Conservation (phyloP, 306 rosid genomes). For the Styphnolobium japonicum region DNA sequence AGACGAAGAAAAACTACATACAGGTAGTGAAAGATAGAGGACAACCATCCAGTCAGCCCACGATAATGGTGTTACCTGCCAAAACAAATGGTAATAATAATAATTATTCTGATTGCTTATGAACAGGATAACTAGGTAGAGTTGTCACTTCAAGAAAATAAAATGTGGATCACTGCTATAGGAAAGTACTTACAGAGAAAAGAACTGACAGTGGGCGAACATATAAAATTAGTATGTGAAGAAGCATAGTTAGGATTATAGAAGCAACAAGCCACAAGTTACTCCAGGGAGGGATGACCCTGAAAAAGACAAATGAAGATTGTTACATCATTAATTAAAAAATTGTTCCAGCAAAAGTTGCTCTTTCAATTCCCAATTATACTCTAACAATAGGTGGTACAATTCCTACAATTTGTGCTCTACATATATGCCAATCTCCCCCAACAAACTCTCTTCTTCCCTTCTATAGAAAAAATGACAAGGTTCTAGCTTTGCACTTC, state of each 20-base stretch:
- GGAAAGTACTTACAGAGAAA: constrained; percentile 83
- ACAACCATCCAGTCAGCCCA: constrained; percentile 92
- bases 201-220: constrained; percentile 90
- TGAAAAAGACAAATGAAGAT: constrained; percentile 32
- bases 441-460: not conserved
- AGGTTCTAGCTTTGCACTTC: not conserved
- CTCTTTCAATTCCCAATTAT: not conserved
- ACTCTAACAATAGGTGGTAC: constrained; percentile 8
- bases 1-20: constrained; percentile 38
- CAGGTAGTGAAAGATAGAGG: constrained; percentile 89
- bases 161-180: not conserved
- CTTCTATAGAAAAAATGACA: not conserved
- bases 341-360: constrained; percentile 9
- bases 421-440: not conserved
- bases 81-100: constrained; percentile 14
- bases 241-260: constrained; percentile 81
- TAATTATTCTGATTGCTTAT: constrained; percentile 21
- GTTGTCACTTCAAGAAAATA: constrained; percentile 17
- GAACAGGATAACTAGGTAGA: constrained; percentile 7
- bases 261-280: constrained; percentile 95
- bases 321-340: constrained; percentile 16
- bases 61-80: constrained; percentile 86
- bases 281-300: constrained; percentile 98
- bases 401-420: not conserved
- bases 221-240: constrained; percentile 78